Percentiles rank a stretch among this genome's conserved stretches.
phyloP scores from a whole-genome alignment of 164 flowering plant species.

The Tinospora cordifolia region DNA sequence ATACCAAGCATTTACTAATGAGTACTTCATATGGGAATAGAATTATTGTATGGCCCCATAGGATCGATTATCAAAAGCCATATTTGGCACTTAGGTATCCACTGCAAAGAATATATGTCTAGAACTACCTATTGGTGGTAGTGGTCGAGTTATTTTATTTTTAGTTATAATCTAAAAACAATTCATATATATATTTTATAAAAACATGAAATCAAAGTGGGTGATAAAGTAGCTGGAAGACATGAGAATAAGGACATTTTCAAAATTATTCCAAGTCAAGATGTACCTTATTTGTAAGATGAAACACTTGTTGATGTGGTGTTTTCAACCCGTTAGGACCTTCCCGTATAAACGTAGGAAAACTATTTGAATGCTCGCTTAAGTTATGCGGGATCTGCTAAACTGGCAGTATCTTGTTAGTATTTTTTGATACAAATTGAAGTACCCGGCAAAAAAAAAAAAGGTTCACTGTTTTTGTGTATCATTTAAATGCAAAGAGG shows the following conservation, averaged over 20 bases:
- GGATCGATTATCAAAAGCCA: background rate
- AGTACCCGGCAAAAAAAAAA: no score
- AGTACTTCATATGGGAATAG: background rate
- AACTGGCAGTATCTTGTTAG: no score
- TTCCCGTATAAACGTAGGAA: no score
- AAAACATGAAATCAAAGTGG: conserved; percentile 6
- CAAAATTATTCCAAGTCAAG: background rate
- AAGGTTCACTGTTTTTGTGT: no score
- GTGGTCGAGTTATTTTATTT: background rate
- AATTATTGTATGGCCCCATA: conserved; percentile 4
- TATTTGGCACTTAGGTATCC: background rate
- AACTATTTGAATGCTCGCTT: no score
- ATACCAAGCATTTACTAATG: no score
- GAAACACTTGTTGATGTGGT: no score
- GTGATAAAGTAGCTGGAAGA: background rate
- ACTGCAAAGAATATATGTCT: background rate
- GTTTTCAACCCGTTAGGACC: no score
- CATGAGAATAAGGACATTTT: no score
- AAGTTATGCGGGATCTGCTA: no score
- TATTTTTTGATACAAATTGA: no score
- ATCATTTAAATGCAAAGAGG: no score
- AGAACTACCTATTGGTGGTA: background rate
- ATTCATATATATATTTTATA: conserved; percentile 10
- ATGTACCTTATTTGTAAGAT: conserved; percentile 1
- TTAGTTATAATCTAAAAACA: conserved; percentile 1